These are phyloP conservation scores for Aspergillus ostianus DNA, from an alignment of 495 filamentous ascomycete genomes.

Conservation along the genomic window DNA sequence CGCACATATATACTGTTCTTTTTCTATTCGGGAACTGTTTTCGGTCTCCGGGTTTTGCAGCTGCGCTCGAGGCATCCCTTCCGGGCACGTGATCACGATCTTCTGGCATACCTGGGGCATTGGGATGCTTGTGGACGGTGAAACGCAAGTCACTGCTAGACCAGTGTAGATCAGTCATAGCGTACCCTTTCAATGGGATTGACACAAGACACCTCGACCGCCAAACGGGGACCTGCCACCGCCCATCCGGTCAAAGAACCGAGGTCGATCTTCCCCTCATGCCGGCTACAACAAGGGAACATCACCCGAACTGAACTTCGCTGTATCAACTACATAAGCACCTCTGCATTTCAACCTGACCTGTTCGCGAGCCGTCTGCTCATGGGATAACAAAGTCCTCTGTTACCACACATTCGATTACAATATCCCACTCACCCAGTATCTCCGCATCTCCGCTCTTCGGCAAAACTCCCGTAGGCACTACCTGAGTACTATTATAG, in stretches of 20 bases:
- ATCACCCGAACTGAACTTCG: neutral
- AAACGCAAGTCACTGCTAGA: neutral
- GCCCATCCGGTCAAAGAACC: neutral
- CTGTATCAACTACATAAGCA: no score
- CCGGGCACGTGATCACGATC: neutral
- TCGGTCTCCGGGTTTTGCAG: neutral
- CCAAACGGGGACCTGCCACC: neutral
- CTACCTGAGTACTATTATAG: neutral
- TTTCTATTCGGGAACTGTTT: conserved; percentile 13
- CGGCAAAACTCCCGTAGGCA: no score
- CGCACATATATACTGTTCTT: conserved; percentile 39
- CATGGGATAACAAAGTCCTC: no score
- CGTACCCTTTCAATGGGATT: neutral
- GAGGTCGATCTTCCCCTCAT: neutral
- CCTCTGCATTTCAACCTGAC: neutral
- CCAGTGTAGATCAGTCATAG: neutral
- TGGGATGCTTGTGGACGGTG: neutral
- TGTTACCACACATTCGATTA: neutral
- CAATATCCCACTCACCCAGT: neutral
- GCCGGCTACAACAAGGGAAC: neutral
- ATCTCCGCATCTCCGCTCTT: neutral
- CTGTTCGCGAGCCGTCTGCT: neutral
- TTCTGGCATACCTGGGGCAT: neutral
- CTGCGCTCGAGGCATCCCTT: neutral
- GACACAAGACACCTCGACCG: neutral